Base-by-base conservation (phyloP, 192 early-diverging fungal species). In the Backusella tuberculispora region DNA sequence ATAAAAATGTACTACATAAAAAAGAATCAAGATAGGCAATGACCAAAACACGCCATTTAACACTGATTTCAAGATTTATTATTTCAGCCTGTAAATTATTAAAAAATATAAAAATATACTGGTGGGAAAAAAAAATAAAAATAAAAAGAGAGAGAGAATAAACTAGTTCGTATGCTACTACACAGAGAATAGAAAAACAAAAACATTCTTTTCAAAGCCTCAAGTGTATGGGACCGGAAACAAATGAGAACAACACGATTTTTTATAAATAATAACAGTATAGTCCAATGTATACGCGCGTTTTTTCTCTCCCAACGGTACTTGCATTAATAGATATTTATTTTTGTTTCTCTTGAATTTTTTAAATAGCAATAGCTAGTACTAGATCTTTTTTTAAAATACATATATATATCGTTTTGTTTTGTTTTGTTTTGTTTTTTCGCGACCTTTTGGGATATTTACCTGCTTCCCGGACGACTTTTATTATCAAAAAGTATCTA, bases 21-120 rank as follows among this genome's bases (percentile, higher is more conserved):
- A 34, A 34, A 34, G 29, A 34, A 2, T 60, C 53, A 60, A 60
- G 53, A 60, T 60, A 60, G 53, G 53, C 24, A 60, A 60, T 60
- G 53, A 60, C 24, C 53, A 60, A 60, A 60, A 60, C 21, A 60
- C 53, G 53, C 53, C 53, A 60, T 26, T 56, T 56, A 53, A 56
- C 19, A 56, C 50, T 56, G 50, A 56, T 56, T 10, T 26, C 21
- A 24, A 60, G 12, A 60, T 60, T 24, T 60, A 13, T 12, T 26
- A 56, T 56, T 56, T 56, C 53, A 9, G 50, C 9, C 24, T 24
- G 24, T 56, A 17, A 50, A 50, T 19, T 6, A 8, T 50, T 19
- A 19, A 50, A 50, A 26, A 19, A 56, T 3, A 56, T 56, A 24
- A n/a, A 56, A 56, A 24, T 21, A 56, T 21, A 21, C 53, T 56